Evolutionary conservation across 192 early-diverging fungal species (phyloP).

Genomic region (Anaeromyces robustus): DNA sequence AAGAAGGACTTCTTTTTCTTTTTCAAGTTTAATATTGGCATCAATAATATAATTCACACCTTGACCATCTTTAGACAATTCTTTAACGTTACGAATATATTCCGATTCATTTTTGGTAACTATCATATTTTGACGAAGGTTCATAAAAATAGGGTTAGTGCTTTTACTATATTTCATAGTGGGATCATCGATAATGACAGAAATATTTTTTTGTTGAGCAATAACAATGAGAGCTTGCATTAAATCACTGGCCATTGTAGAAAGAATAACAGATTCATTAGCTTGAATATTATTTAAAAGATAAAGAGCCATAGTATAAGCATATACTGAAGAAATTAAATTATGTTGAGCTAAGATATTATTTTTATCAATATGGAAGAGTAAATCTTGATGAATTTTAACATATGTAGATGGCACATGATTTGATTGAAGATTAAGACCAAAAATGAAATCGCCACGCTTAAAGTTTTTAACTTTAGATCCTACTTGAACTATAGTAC

Average conservation of each 20-base stretch:
- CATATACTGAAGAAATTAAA: neutral
- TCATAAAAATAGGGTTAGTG: no score
- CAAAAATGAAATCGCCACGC: neutral
- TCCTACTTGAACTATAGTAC: neutral
- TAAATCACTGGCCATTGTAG: neutral
- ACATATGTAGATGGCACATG: neutral
- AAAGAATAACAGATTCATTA: neutral
- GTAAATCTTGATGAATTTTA: neutral
- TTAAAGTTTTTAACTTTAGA: neutral
- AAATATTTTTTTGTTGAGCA: no score
- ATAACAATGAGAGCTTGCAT: no score
- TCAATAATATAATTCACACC: no score
- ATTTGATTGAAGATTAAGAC: neutral
- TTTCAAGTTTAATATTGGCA: no score
- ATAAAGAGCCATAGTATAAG: neutral
- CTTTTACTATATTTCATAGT: no score
- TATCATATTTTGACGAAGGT: no score
- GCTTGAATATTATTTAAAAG: neutral
- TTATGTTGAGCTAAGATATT: neutral
- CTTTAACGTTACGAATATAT: no score
- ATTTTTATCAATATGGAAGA: neutral
- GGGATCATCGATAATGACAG: no score
- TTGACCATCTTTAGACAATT: no score
- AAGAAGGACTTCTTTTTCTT: no score
- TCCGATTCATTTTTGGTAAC: no score